Conservation (phyloP, 805 yeast genomes). For the Pichia pseudocactophila region DNA sequence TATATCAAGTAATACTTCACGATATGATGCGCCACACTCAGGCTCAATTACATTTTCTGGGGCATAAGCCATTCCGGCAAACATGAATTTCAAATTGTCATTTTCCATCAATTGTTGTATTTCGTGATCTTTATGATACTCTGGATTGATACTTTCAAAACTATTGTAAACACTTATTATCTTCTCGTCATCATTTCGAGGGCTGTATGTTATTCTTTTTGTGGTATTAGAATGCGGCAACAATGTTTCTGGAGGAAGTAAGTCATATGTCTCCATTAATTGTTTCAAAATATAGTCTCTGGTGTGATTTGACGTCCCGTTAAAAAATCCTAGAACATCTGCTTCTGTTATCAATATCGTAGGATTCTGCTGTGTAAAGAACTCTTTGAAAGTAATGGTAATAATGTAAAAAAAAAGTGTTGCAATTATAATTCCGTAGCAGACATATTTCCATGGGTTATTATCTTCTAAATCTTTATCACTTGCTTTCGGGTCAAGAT, state of each 20-base stretch:
- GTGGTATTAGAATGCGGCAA: too few species aligned
- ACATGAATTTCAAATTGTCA: constrained; percentile 27
- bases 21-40: constrained; percentile 38
- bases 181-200: constrained; percentile 1
- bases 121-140: constrained; percentile 29
- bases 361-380: not conserved
- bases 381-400: constrained; percentile 1
- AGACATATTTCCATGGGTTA: constrained; percentile 10
- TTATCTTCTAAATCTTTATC: not conserved
- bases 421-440: constrained; percentile 5
- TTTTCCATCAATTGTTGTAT: constrained; percentile 31
- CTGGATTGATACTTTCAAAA: constrained; percentile 27
- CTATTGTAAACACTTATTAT: constrained; percentile 2
- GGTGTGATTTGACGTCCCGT: not conserved
- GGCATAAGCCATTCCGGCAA: constrained; percentile 54
- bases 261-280: not conserved
- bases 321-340: constrained; percentile 3
- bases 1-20: constrained; percentile 47
- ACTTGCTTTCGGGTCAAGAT: not conserved
- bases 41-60: constrained; percentile 46
- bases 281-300: not conserved
- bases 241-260: not conserved
- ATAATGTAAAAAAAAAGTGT: constrained; percentile 1
- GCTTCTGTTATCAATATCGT: not conserved
- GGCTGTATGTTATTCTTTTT: not conserved